Base-by-base conservation (phyloP, 495 filamentous ascomycete species). In the Talaromyces nanjingensis region DNA sequence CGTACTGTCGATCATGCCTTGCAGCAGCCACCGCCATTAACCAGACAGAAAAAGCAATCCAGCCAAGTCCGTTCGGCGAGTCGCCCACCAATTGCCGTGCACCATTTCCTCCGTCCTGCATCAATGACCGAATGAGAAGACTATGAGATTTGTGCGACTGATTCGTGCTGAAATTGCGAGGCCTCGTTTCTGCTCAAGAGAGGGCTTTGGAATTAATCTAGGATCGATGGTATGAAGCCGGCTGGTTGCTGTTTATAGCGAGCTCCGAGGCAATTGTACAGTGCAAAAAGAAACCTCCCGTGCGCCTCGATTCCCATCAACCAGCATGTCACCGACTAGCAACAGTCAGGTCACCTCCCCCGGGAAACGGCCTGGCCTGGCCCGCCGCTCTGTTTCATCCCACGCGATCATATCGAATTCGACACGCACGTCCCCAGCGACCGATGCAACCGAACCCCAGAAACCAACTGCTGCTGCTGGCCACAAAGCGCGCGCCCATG, bases 361-460 rank as follows among this genome's bases (percentile, higher is more conserved):
- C 37, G 75, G 76, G 62, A 81, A 79, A 73, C 77, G 78, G 68
- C 78, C 78, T 52, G 78, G 72, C 61, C 70, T 81, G 66, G 77
- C 71, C 68, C 77, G 77, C 64, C 78, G 78, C 66, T 77, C 78
- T 25, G 74, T 79, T 49, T 81, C 78, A 63, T 81, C 78, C 45
- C 74, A 81, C 70, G 77, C 77, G 52, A 74, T 79, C 34, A 71
- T 77, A 7, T 53, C 33, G 27, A 27, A 27, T 27, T 27, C 27
- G 71, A 78, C 76, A 71, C 75, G 76, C 65, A 64, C 72, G 63
- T 67, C 73, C 65, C 71, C 75, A 31, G 69, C 55, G 39, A 59
- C 63, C 24, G 42, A 53, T 53, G 56, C 55, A 42, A 49, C 14
- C 39, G 53, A 66, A 62, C 66, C 71, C 59, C 68, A 72, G 59